Conservation (phyloP, 2,329 filamentous ascomycete species). For the Septoria petroselini region DNA sequence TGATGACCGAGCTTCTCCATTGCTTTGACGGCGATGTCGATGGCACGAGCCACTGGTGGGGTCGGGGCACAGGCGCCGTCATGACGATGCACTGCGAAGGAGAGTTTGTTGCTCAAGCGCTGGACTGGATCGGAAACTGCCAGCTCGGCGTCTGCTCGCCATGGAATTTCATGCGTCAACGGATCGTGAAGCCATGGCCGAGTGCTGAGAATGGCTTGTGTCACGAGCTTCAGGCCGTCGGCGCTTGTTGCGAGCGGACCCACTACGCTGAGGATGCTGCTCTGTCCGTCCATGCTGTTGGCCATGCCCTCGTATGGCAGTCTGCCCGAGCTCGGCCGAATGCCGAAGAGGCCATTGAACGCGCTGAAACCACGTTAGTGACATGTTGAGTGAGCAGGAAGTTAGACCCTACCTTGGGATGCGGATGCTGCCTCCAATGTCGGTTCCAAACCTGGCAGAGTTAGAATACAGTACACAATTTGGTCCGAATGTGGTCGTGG, state of each 20-base stretch:
- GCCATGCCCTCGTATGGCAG: constrained; percentile 54
- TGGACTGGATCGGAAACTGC: constrained; percentile 36
- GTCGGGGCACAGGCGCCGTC: constrained; percentile 53
- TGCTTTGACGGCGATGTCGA: constrained; percentile 51
- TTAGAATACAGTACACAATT: too few relatives aligned
- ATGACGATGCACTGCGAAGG: constrained; percentile 54
- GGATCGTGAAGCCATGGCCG: constrained; percentile 67
- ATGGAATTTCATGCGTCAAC: constrained; percentile 62
- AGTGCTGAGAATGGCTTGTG: constrained; percentile 55
- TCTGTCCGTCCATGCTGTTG: constrained; percentile 64
- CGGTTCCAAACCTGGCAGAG: constrained; percentile 50
- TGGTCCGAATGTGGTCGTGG: too few relatives aligned
- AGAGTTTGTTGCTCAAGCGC: constrained; percentile 40
- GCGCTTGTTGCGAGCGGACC: constrained; percentile 60
- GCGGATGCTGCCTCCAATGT: constrained; percentile 54
- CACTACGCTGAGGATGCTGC: constrained; percentile 59
- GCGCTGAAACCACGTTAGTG: constrained; percentile 30
- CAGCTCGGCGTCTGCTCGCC: constrained; percentile 51
- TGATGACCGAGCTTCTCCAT: constrained; percentile 55
- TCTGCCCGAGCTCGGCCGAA: constrained; percentile 54
- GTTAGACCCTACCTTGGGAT: constrained; percentile 59
- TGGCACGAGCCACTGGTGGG: constrained; percentile 57
- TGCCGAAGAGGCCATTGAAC: constrained; percentile 57
- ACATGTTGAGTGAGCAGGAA: background rate
- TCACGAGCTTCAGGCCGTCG: constrained; percentile 54